phyloP scores from a whole-genome alignment of 2,329 filamentous ascomycete species.

The Mycosphaerelloides madeirae region DNA sequence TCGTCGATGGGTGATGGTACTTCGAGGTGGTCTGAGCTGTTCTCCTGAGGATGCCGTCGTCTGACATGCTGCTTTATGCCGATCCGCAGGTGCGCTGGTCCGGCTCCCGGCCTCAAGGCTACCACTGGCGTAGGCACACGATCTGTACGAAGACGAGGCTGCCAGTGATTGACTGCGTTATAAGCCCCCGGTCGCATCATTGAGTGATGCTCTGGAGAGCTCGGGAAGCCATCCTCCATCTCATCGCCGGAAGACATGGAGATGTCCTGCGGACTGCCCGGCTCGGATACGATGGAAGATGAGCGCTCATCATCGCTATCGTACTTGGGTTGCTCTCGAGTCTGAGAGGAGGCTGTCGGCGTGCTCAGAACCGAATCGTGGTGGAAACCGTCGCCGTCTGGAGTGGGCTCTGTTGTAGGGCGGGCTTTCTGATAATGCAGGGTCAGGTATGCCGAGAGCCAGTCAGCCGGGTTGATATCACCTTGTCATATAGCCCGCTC shows the following conservation, averaged over 20 bases:
- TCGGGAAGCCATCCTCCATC: constrained; percentile 12
- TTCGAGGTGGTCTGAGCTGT: constrained; percentile 27
- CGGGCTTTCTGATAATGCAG: constrained; percentile 17
- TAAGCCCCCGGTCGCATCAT: constrained; percentile 7
- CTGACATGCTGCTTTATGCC: constrained; percentile 25
- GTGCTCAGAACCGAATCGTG: constrained; percentile 29
- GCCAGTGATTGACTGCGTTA: constrained; percentile 14
- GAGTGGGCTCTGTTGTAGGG: constrained; percentile 14
- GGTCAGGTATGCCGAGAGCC: background rate
- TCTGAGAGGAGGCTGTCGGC: constrained; percentile 14
- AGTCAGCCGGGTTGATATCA: background rate
- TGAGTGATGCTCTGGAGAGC: constrained; percentile 2
- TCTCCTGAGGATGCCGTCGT: constrained; percentile 30
- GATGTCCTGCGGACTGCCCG: constrained; percentile 28
- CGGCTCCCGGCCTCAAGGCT: constrained; percentile 18
- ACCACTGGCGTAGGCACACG: constrained; percentile 25
- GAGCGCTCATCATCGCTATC: constrained; percentile 29
- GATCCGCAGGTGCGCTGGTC: constrained; percentile 17
- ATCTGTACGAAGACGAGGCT: constrained; percentile 19
- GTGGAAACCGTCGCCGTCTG: constrained; percentile 15
- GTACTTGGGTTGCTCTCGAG: constrained; percentile 24
- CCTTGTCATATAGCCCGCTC: constrained; percentile 17
- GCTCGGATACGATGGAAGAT: constrained; percentile 30
- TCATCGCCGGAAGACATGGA: constrained; percentile 25
- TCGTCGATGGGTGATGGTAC: constrained; percentile 34